Percentiles rank a stretch among this genome's conserved stretches.
Conservation (phyloP, 2,329 filamentous ascomycete genomes). For the Sarocladiaceae sp. region DNA sequence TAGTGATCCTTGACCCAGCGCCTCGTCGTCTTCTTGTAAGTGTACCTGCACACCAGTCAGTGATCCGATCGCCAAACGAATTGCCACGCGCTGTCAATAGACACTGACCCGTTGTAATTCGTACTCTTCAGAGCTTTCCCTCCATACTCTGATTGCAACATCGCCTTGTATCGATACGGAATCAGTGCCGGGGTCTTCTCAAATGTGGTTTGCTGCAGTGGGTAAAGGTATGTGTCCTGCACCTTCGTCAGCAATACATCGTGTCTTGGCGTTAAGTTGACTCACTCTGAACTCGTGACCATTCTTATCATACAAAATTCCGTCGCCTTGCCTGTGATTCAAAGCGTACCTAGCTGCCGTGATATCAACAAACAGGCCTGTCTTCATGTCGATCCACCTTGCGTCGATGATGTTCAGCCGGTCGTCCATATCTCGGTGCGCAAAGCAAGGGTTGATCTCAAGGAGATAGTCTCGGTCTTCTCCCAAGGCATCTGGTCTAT, state of each 20-base stretch:
- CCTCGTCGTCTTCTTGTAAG: not conserved
- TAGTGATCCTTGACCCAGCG: not conserved
- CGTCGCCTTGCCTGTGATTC: slow-evolving; percentile 35
- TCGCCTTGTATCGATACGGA: slow-evolving; percentile 56
- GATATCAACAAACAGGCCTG: slow-evolving; percentile 47
- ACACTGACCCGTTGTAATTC: slow-evolving; percentile 47
- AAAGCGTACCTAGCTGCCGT: slow-evolving; percentile 45
- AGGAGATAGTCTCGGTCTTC: slow-evolving; percentile 41
- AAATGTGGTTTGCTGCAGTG: slow-evolving; percentile 63
- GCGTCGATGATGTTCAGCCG: slow-evolving; percentile 41
- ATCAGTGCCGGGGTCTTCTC: slow-evolving; percentile 64
- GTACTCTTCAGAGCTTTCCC: slow-evolving; percentile 45
- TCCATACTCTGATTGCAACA: slow-evolving; percentile 56
- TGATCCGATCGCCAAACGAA: no score
- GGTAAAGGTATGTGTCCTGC: slow-evolving; percentile 58
- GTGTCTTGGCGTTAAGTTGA: not conserved
- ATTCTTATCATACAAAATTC: slow-evolving; percentile 47
- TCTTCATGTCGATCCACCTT: slow-evolving; percentile 44
- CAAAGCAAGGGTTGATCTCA: slow-evolving; percentile 43
- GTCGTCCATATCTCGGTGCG: slow-evolving; percentile 32
- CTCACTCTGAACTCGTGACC: slow-evolving; percentile 45
- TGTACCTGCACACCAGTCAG: no score
- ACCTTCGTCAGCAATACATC: not conserved
- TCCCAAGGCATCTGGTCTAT: slow-evolving; percentile 32
- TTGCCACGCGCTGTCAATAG: no score